Evolutionary conservation across 257 asterid genomes (phyloP), one percentile per base, ranked within the genome.

Genomic region (Solanum medicagineum): DNA sequence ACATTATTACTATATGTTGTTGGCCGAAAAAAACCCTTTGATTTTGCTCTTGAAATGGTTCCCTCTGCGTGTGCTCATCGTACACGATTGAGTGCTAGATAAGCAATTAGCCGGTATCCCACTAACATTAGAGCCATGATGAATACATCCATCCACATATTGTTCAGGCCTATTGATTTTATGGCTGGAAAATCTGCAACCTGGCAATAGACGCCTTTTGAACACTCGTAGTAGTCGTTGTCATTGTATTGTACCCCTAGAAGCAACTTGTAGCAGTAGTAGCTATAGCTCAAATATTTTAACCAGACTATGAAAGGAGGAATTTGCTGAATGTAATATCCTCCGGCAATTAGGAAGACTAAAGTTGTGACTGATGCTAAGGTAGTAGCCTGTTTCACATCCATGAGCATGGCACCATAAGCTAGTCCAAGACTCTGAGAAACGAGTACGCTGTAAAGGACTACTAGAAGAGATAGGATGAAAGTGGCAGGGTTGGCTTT

Each of bases 271-370:
- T 90, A 97, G 74, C 97, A 93, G 53, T 97, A 95, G 93, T 94
- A 97, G 91, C 98, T 97, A 89, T 90, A 97, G 91, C 99, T 97
- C 85, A 97, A 85, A 74, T 97, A 95, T 85, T 92, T 95, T 10
- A 95, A 79, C 99, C 98, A 97, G 20, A 92, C 90, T 81, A 97
- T 92, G 88, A 97, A 97, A 3, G 94, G 90, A 2, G 99, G 99
- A 14, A 97, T 97, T 29, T 94, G 97, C 83, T 98, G 92, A 59
- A 97, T 92, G 22, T 94, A 97, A 90, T 95, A 97, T 11, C 99
- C 99, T 75, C 99, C 99, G 3, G 98, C 99, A 82, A 94, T 93
- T 22, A 97, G 97, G 91, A 97, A 97, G 55, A 90, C 98, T 89
- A 97, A 87, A 13, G 98, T 97, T 79, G 97, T 95, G 15, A 97